These are phyloP conservation scores for Trichoderma atroviride DNA, from an alignment of 2,329 filamentous ascomycete genomes.

Conservation along the genomic window DNA sequence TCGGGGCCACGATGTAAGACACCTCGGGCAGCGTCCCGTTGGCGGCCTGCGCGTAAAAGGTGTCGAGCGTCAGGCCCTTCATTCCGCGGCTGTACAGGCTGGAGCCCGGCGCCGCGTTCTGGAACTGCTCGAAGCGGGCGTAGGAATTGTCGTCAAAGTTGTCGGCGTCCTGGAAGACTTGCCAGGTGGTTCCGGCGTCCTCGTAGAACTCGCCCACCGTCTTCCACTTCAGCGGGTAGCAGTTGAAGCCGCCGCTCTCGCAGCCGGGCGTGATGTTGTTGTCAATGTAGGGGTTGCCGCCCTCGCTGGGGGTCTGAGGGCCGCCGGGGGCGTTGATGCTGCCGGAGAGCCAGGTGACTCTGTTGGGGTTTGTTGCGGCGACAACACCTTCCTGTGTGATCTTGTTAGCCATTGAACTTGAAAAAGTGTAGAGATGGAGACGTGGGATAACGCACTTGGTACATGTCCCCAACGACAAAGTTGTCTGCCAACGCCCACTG, in stretches of 20 bases:
- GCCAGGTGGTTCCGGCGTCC: slow-evolving; percentile 52
- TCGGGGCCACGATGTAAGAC: slow-evolving; percentile 54
- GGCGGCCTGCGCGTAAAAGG: slow-evolving; percentile 54
- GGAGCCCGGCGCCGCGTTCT: slow-evolving; percentile 46
- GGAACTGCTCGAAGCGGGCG: slow-evolving; percentile 57
- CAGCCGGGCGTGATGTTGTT: slow-evolving; percentile 54
- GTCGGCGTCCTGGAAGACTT: slow-evolving; percentile 52
- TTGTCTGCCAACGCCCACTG: slow-evolving; percentile 58
- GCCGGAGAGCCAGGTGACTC: slow-evolving; percentile 54
- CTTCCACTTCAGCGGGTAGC: slow-evolving; percentile 58
- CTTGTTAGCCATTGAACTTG: neutral
- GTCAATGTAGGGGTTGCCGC: slow-evolving; percentile 51
- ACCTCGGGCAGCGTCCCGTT: slow-evolving; percentile 55
- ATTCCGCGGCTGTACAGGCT: slow-evolving; percentile 50
- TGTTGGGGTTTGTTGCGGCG: slow-evolving; percentile 56
- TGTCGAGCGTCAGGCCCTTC: slow-evolving; percentile 49
- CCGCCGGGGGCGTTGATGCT: slow-evolving; percentile 53
- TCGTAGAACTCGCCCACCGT: slow-evolving; percentile 54
- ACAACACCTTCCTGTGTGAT: slow-evolving; percentile 48
- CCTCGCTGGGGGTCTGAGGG: slow-evolving; percentile 46
- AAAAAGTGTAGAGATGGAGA: no score
- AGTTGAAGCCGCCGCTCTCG: slow-evolving; percentile 49
- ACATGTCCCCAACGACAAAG: slow-evolving; percentile 60
- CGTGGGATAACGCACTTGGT: slow-evolving; percentile 39
- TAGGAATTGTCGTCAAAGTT: slow-evolving; percentile 59